phyloP scores from a whole-genome alignment of 1,284 basidiomycete species.

The Ustilago sp. region DNA sequence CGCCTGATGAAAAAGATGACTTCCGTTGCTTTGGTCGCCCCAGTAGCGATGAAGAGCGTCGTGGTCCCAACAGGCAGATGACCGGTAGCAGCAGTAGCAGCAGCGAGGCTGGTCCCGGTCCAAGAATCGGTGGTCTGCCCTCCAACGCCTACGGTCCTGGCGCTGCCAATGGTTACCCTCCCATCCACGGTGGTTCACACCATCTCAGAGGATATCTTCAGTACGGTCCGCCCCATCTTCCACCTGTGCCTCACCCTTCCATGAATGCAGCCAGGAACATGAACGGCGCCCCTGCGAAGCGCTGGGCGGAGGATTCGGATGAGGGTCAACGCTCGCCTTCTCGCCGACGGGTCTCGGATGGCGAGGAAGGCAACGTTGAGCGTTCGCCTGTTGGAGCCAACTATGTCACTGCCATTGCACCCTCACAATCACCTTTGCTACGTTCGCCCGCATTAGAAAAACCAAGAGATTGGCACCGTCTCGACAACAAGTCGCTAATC shows the following conservation, averaged over 20 bases:
- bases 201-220: constrained; percentile 9
- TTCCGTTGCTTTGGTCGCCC: constrained; percentile 41
- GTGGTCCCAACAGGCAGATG: constrained; percentile 22
- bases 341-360: constrained; percentile 30
- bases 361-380: constrained; percentile 34
- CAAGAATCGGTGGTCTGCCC: constrained; percentile 34
- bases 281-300: constrained; percentile 19
- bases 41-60: constrained; percentile 32
- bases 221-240: constrained; percentile 14
- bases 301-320: constrained; percentile 36
- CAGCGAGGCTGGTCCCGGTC: constrained; percentile 23
- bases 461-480: constrained; percentile 42
- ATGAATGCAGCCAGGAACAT: background rate
- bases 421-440: constrained; percentile 11
- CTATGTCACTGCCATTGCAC: constrained; percentile 19
- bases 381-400: constrained; percentile 20
- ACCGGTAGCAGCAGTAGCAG: constrained; percentile 21
- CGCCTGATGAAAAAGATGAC: constrained; percentile 46
- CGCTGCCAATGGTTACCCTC: constrained; percentile 4
- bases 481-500: constrained; percentile 40
- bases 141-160: constrained; percentile 23
- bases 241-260: background rate
- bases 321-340: constrained; percentile 28
- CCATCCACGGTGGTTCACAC: constrained; percentile 2
- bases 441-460: constrained; percentile 21